Conservation (phyloP, 2,329 filamentous ascomycete species). For the Chaetothyriales sp. region DNA sequence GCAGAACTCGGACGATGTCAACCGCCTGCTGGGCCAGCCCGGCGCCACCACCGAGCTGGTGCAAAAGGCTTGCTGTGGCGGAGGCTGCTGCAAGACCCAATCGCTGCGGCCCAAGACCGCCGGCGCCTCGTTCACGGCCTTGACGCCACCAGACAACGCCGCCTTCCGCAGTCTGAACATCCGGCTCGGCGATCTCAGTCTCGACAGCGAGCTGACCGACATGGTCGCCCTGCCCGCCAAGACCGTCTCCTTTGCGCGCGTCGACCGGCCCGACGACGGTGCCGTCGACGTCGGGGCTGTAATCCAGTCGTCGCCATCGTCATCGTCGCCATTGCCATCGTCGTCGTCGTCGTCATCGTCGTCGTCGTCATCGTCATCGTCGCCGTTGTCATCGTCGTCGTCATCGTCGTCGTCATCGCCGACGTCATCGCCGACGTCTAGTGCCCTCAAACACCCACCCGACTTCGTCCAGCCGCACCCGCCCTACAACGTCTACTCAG, state of each 20-base stretch:
- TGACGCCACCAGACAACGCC: conserved; percentile 59
- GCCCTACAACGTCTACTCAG: conserved; percentile 80
- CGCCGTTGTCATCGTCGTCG: neutral
- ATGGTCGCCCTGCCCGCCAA: conserved; percentile 60
- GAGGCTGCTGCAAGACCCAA: conserved; percentile 50
- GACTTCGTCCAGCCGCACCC: conserved; percentile 87
- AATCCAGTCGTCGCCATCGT: neutral
- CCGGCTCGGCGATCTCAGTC: conserved; percentile 59
- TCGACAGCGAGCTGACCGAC: conserved; percentile 56
- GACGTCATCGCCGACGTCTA: conserved; percentile 22
- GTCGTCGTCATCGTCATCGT: neutral
- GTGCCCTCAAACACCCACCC: conserved; percentile 51
- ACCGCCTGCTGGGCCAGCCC: conserved; percentile 41
- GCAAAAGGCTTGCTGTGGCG: conserved; percentile 50
- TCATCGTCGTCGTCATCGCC: conserved; percentile 2
- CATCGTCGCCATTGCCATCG: neutral
- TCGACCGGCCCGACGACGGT: conserved; percentile 17
- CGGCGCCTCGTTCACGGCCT: conserved; percentile 29
- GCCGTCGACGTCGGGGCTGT: neutral
- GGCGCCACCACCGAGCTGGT: conserved; percentile 42
- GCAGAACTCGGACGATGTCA: conserved; percentile 45
- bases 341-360: conserved; percentile 2
- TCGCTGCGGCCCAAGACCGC: conserved; percentile 37
- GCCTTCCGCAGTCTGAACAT: conserved; percentile 71
- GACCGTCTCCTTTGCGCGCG: conserved; percentile 50